Evolutionary conservation across 2,329 filamentous ascomycete species (phyloP), one percentile per base, ranked within the genome.

Genomic region (Aspergillus bombycis): DNA sequence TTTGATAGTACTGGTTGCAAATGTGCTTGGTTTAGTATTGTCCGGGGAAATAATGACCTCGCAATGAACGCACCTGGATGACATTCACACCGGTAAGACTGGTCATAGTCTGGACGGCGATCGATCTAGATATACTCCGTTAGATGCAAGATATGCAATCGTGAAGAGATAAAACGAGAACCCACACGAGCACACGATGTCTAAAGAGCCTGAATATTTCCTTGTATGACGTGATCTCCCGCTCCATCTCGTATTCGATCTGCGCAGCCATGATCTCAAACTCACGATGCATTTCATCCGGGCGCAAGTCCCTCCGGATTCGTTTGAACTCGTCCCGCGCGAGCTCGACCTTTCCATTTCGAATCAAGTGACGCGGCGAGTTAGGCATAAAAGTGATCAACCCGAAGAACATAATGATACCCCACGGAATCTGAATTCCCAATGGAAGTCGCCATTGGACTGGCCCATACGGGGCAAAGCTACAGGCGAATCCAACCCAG

Each of bases 81-180:
- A 86, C 85, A 68, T 87, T 87, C 43, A 86, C 83, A 12, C 85
- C 85, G 0, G 85, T 87, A 45, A 86, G 69, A 66, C 79, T 82
- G 0, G 85, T 87, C 82, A 87, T 85, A 3, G 84, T 86, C 72
- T 87, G 85, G 2, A 86, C 85, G 2, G 82, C 81, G 68, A 87
- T 83, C 1, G 82, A 83, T 23, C 75, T 77, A 60, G 28, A 60
- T n/a, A 32, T 46, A 12, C 3, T 19, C 71, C n/a, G 72, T 68
- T 36, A 19, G 10, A 26, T 9, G 56, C 32, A 57, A 38, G 5
- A 48, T 43, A 32, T 48, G 10, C 2, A n/a, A n/a, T 23, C 10
- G 2, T n/a, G 48, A 16, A 21, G 10, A 41, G 6, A 6, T 16
- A 26, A 21, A 14, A 23, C n/a, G 26, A 52, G 23, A 26, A 75